phyloP scores from a whole-genome alignment of 2,329 filamentous ascomycete genomes.

The Exserohilum rostratum region DNA sequence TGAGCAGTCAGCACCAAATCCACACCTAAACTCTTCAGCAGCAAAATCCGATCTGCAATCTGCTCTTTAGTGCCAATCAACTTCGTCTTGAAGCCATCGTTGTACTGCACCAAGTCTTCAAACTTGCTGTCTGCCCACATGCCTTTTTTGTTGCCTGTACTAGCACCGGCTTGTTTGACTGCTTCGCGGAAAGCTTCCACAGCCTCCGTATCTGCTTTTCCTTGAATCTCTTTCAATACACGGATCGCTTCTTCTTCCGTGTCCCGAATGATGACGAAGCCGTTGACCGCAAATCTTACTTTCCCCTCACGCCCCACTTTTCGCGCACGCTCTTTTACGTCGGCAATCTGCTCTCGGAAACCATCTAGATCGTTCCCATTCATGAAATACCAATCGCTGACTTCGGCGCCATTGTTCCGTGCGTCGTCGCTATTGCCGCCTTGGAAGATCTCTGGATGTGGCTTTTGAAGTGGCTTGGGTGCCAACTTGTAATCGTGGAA shows the following conservation, averaged over 20 bases:
- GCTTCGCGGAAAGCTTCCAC: conserved; percentile 58
- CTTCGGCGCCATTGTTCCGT: conserved; percentile 56
- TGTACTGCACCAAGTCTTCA: conserved; percentile 61
- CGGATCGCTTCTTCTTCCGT: conserved; percentile 58
- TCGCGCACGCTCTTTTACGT: conserved; percentile 56
- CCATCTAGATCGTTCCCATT: conserved; percentile 63
- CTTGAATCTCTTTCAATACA: conserved; percentile 59
- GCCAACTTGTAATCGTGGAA: conserved; percentile 58
- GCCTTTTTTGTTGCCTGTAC: conserved; percentile 55
- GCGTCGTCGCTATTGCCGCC: conserved; percentile 60
- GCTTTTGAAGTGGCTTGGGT: conserved; percentile 58
- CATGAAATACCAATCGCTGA: conserved; percentile 62
- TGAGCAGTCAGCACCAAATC: conserved; percentile 57
- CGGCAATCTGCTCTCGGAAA: conserved; percentile 57
- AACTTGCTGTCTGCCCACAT: conserved; percentile 62
- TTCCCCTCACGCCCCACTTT: conserved; percentile 53
- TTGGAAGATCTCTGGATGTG: conserved; percentile 61
- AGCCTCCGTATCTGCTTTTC: conserved; percentile 59
- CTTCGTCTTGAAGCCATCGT: conserved; percentile 63
- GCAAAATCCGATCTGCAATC: conserved; percentile 57
- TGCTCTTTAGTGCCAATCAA: conserved; percentile 60
- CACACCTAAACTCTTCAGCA: conserved; percentile 55
- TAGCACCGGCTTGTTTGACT: conserved; percentile 58
- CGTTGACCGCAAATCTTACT: conserved; percentile 58
- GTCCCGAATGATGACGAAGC: conserved; percentile 58